Base-by-base conservation (phyloP, 176 grass and related monocot genomes). In the Areca catechu region DNA sequence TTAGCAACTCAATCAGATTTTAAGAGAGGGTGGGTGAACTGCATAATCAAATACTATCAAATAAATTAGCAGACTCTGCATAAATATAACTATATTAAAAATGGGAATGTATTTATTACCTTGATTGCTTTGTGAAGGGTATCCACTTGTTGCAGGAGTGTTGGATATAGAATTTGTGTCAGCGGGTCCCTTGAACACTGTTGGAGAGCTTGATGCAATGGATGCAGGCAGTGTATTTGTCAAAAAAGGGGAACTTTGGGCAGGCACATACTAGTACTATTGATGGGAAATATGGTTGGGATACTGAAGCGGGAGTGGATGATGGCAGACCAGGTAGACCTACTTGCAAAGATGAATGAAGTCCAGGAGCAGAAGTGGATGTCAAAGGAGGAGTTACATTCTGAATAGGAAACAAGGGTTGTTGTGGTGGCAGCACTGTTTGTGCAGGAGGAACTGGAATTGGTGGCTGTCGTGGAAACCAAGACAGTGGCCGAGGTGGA, bases 251-350 rank as follows among this genome's bases (percentile, higher is more conserved):
- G 82, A 79, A 82, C 60, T 81, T 67, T 69, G 58, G 48, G 58
- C 52, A 51, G 71, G 82, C 67, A 78, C 81, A 53, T 60, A 75
- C 58, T 52, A 29, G 65, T 61, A 61, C 75, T 99, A 49, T 62
- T 76, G 70, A 99, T 89, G 51, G 94, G 94, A 68, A 99, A 99
- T 66, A 99, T 10, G 88, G 88, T 64, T 88, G 87, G 51, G 94
- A 85, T 61, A 83, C 84, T 51, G 61, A 74, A 71, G 72, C 30
- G 3, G 56, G 23, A 69, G 76, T 60, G 50, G 92, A 69, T 82
- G 81, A 82, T 74, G 84, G 75, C 67, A 86, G 20, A 52, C 82
- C 83, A 59, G 83, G 71, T 19, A 74, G 65, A 4, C 68, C 54
- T 77, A 85, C 75, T 57, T 74, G 51, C 54, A 75, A 82, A 20